These are phyloP conservation scores for Mycena rebaudengoi DNA, from an alignment of 768 basidiomycete species.

Conservation along the genomic window DNA sequence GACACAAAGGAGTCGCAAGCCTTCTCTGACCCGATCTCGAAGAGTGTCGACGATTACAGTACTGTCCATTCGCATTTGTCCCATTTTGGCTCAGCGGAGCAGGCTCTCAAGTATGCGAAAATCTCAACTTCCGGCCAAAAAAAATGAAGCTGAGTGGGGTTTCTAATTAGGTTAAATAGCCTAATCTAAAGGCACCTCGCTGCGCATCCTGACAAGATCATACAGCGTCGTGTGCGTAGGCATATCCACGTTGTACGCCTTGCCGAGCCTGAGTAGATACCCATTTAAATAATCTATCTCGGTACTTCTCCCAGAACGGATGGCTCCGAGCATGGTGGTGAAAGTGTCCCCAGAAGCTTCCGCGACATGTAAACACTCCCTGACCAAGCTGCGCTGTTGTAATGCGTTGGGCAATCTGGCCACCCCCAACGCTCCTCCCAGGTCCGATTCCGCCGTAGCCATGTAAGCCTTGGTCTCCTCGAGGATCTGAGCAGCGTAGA, in stretches of 20 bases:
- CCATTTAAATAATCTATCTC: slow-evolving; percentile 90
- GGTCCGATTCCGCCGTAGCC: slow-evolving; percentile 25
- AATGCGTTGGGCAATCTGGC: slow-evolving; percentile 58
- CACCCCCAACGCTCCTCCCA: slow-evolving; percentile 34
- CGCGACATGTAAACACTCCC: slow-evolving; percentile 65
- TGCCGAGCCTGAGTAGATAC: slow-evolving; percentile 73
- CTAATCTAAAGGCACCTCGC: slow-evolving; percentile 62
- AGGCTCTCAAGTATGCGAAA: background rate
- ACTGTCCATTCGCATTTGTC: too few relatives aligned
- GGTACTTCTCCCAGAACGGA: slow-evolving; percentile 66
- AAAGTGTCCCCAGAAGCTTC: slow-evolving; percentile 61
- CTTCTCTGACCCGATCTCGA: too few relatives aligned
- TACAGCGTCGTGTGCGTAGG: slow-evolving; percentile 64
- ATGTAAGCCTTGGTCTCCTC: slow-evolving; percentile 48
- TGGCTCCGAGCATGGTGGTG: slow-evolving; percentile 84
- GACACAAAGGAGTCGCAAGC: too few relatives aligned
- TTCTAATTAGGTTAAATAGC: slow-evolving; percentile 34
- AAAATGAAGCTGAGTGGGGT: background rate
- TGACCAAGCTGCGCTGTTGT: slow-evolving; percentile 51
- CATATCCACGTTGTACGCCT: slow-evolving; percentile 62
- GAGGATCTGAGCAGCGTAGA: slow-evolving; percentile 62
- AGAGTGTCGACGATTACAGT: too few relatives aligned
- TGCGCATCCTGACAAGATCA: slow-evolving; percentile 68
- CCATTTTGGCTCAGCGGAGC: too few relatives aligned
- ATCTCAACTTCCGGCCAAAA: too few relatives aligned